Conservation (phyloP, 2,329 filamentous ascomycete species). For the Colletotrichum kahawae region DNA sequence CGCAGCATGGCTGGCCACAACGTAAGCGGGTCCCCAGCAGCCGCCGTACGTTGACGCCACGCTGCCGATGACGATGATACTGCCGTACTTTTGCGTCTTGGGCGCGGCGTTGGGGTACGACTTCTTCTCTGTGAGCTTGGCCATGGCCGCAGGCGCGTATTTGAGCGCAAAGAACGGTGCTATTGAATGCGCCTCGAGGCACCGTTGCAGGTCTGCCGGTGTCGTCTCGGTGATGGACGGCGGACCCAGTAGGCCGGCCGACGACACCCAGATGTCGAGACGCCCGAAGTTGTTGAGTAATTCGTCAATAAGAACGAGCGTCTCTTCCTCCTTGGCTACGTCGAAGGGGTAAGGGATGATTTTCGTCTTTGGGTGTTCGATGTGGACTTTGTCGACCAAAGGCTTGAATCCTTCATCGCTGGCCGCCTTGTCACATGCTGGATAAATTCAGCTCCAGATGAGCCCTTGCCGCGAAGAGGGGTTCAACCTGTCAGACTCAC, state of each 20-base stretch:
- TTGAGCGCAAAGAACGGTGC: slow-evolving; percentile 70
- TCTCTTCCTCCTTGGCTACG: slow-evolving; percentile 63
- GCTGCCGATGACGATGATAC: slow-evolving; percentile 64
- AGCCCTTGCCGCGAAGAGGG: background rate
- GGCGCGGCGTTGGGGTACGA: slow-evolving; percentile 66
- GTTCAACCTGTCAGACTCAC: slow-evolving; percentile 28
- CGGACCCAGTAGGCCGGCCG: slow-evolving; percentile 62
- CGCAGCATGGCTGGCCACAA: slow-evolving; percentile 64
- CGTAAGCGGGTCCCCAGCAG: slow-evolving; percentile 66
- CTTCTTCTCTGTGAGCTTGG: slow-evolving; percentile 57
- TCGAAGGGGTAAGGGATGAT: slow-evolving; percentile 67
- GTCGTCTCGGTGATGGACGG: slow-evolving; percentile 61
- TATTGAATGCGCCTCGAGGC: slow-evolving; percentile 65
- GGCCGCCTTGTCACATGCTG: slow-evolving; percentile 54
- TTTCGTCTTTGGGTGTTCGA: slow-evolving; percentile 58
- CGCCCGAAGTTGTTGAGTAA: slow-evolving; percentile 63
- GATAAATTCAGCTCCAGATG: background rate
- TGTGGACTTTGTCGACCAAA: slow-evolving; percentile 46
- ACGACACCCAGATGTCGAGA: slow-evolving; percentile 67
- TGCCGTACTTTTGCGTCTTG: slow-evolving; percentile 65
- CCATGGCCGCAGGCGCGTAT: slow-evolving; percentile 68
- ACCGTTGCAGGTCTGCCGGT: slow-evolving; percentile 58
- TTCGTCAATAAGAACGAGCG: slow-evolving; percentile 65
- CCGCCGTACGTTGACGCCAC: slow-evolving; percentile 63
- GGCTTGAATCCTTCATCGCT: slow-evolving; percentile 41